These are phyloP conservation scores for Exsudoporus floridanus DNA, from an alignment of 1,284 basidiomycete species.

Conservation along the genomic window DNA sequence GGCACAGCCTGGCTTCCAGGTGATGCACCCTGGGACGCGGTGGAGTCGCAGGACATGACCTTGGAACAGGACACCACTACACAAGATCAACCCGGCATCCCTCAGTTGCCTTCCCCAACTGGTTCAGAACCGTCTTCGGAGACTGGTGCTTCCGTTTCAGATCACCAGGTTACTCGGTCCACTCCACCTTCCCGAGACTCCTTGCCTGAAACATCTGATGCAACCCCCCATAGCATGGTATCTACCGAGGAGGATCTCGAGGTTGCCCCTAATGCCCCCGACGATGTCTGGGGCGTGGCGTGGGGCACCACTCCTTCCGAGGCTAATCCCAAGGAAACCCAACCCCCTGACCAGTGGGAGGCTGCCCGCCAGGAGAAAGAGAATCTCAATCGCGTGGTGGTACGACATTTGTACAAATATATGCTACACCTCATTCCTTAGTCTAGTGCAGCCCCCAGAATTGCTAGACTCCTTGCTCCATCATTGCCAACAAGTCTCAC, in stretches of 20 bases:
- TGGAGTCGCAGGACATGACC: background rate
- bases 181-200: background rate
- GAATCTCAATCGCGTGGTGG: conserved; percentile 59
- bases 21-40: background rate
- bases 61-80: background rate
- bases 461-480: conserved; percentile 54
- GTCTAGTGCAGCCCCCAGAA: conserved; percentile 59
- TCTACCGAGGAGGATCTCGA: conserved; percentile 17
- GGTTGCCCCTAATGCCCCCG: conserved; percentile 25
- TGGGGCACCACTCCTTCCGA: conserved; percentile 32
- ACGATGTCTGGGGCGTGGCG: conserved; percentile 50
- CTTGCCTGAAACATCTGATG: conserved; percentile 1
- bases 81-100: background rate
- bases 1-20: conserved; percentile 36
- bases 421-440: conserved; percentile 26
- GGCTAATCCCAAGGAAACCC: conserved; percentile 20
- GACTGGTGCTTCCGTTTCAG: background rate
- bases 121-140: background rate
- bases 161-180: conserved; percentile 2
- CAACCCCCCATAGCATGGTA: background rate
- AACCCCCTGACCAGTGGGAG: conserved; percentile 63
- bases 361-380: conserved; percentile 57
- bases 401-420: conserved; percentile 34
- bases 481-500: conserved; percentile 50
- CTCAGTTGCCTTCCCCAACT: background rate